Evolutionary conservation across 2,329 filamentous ascomycete genomes (phyloP).

Genomic region (Venturia nashicola): DNA sequence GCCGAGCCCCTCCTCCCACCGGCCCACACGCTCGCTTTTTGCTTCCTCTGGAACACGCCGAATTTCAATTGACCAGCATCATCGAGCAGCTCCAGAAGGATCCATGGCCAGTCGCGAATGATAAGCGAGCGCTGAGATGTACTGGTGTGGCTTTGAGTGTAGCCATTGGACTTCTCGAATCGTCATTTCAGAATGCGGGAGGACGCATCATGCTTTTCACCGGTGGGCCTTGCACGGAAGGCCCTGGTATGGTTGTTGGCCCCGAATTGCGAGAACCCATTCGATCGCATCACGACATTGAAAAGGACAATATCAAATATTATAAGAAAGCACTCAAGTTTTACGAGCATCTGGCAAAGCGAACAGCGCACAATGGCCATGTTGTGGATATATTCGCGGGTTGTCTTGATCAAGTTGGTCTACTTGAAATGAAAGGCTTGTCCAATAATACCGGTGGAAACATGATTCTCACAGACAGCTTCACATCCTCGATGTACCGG

Average conservation of each 20-base stretch:
- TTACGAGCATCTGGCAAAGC: slow-evolving; percentile 87
- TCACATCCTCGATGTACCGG: slow-evolving; percentile 98
- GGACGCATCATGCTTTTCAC: slow-evolving; percentile 96
- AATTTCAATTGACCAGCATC: slow-evolving; percentile 94
- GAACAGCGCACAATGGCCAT: slow-evolving; percentile 91
- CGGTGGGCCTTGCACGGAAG: slow-evolving; percentile 88
- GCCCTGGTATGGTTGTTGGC: slow-evolving; percentile 91
- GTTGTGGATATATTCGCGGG: slow-evolving; percentile 97
- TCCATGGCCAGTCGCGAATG: slow-evolving; percentile 92
- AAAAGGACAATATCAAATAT: slow-evolving; percentile 97
- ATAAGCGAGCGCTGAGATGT: slow-evolving; percentile 80
- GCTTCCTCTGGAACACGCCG: slow-evolving; percentile 85
- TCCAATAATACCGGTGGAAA: slow-evolving; percentile 94
- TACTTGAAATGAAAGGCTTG: slow-evolving; percentile 95
- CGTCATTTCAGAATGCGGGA: slow-evolving; percentile 89
- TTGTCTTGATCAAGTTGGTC: slow-evolving; percentile 90
- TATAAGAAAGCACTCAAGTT: slow-evolving; percentile 98
- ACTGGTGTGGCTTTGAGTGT: slow-evolving; percentile 95
- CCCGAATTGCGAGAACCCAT: slow-evolving; percentile 94
- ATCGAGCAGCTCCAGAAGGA: slow-evolving; percentile 93
- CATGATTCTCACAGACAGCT: slow-evolving; percentile 97
- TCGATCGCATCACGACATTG: slow-evolving; percentile 96
- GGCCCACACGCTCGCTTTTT: slow-evolving; percentile 83
- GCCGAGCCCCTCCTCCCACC: slow-evolving; percentile 60
- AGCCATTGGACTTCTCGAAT: slow-evolving; percentile 82